phyloP scores from a whole-genome alignment of 116 monocot genomes.

The Dioscorea cayenensis region DNA sequence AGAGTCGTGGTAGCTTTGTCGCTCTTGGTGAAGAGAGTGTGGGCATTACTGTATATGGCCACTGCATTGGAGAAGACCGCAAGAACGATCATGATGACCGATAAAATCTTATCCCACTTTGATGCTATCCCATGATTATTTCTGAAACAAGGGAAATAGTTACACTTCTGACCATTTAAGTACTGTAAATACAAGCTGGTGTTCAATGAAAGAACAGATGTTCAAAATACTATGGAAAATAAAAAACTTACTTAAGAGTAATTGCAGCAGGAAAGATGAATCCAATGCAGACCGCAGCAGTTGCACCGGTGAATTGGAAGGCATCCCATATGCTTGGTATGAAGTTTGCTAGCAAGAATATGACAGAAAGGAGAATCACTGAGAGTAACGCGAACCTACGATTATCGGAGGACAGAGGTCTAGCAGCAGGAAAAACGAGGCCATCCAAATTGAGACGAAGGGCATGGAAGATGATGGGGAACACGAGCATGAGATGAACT shows the following conservation, averaged over 20 bases:
- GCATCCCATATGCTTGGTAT: slow-evolving; percentile 85
- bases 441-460: slow-evolving; percentile 61
- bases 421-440: slow-evolving; percentile 45
- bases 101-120: slow-evolving; percentile 42
- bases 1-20: background rate
- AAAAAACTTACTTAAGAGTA: slow-evolving; percentile 30
- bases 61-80: slow-evolving; percentile 58
- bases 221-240: background rate
- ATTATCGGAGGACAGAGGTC: slow-evolving; percentile 34
- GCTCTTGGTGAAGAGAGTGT: slow-evolving; percentile 34
- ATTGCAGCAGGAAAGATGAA: slow-evolving; percentile 78
- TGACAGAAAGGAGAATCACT: slow-evolving; percentile 18
- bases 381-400: slow-evolving; percentile 40
- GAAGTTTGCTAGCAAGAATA: slow-evolving; percentile 51
- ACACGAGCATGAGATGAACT: slow-evolving; percentile 72
- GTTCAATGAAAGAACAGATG: background rate
- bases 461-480: slow-evolving; percentile 66
- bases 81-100: slow-evolving; percentile 57
- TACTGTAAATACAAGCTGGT: background rate
- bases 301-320: slow-evolving; percentile 78
- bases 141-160: slow-evolving; percentile 14
- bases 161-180: background rate
- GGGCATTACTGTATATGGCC: slow-evolving; percentile 59
- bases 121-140: slow-evolving; percentile 45
- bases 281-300: slow-evolving; percentile 69